Base-by-base conservation (phyloP, 768 basidiomycete species). In the Udeniomyces megalosporus region DNA sequence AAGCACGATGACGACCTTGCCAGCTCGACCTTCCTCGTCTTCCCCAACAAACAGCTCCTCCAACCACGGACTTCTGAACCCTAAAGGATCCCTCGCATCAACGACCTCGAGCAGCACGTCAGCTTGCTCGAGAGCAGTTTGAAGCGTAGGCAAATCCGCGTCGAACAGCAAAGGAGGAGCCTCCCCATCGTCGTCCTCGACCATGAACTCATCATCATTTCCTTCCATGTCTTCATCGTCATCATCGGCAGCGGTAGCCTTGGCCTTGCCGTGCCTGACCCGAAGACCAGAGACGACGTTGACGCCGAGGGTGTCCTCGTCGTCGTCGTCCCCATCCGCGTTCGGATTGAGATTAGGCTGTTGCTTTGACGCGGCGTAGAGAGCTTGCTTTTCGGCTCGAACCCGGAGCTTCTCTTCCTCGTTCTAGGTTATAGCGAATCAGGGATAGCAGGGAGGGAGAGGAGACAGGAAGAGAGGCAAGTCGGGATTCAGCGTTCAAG, bases 61-160 rank as follows among this genome's bases (percentile, higher is more conserved):
- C 54, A 88, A 61, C 62, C 79, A 77, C 34, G 71, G 70, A 68
- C 84, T 86, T 55, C 88, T 78, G 70, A 80, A 83, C 22, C 85
- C 77, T 12, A 80, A 71, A 12, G 91, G 89, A 71, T 93, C 91
- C 52, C 88, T 78, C 1, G 84, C 85, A 70, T 93, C 91, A 48
- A 93, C 77, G 15, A 93, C 80, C 71, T 90, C 78, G 26, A 92
- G 64, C 2, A 91, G 72, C 6, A 88, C 84, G 71, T 95, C 86
- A 35, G 88, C 83, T 60, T 78, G 78, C 66, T 87, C 81, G 62
- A 93, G 70, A 5, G 85, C 88, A 20, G 84, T 74, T 58, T 80
- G 73, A 29, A 88, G 74, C 62, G 79, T 80, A 6, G 82, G 80
- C 20, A 85, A 70, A 56, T 81, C 80, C 6, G 77, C 80, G 71